A percentile compares a stretch with the other conserved stretches of the same genome.
phyloP scores from a whole-genome alignment of 805 yeast species.

The Pichia nakasei region DNA sequence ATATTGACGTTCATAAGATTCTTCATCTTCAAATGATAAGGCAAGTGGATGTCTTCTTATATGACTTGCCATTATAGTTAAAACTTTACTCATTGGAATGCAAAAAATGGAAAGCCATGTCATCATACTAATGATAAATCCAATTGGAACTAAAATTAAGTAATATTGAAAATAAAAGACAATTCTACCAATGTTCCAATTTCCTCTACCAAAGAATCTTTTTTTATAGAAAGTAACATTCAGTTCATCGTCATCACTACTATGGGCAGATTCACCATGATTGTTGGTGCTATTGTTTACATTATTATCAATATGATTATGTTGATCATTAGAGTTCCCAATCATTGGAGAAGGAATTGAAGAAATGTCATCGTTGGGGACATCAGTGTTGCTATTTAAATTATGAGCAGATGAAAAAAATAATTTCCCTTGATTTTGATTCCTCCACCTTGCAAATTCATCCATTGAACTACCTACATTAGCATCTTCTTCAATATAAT shows the following conservation, averaged over 20 bases:
- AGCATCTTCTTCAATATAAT: conserved; percentile 78
- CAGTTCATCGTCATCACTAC: conserved; percentile 22
- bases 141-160: conserved; percentile 58
- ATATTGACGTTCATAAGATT: conserved; percentile 31
- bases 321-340: neutral
- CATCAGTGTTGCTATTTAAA: neutral
- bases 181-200: conserved; percentile 81
- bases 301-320: neutral
- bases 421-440: conserved; percentile 64
- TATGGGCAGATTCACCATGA: neutral
- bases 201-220: conserved; percentile 82
- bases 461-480: conserved; percentile 79
- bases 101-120: conserved; percentile 84
- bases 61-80: conserved; percentile 60
- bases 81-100: conserved; percentile 86
- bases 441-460: conserved; percentile 86
- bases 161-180: conserved; percentile 68
- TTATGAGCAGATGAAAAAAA: conserved; percentile 52
- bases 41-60: conserved; percentile 88
- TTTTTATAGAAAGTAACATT: conserved; percentile 22
- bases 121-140: conserved; percentile 41
- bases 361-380: neutral
- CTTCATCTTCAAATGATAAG: conserved; percentile 60
- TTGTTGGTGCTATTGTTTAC: too few species aligned
- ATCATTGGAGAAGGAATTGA: neutral